A percentile compares a stretch with the other conserved stretches of the same genome.
These are phyloP conservation scores for Penicillium coprophilum DNA, from an alignment of 495 filamentous ascomycete species.

Conservation along the genomic window DNA sequence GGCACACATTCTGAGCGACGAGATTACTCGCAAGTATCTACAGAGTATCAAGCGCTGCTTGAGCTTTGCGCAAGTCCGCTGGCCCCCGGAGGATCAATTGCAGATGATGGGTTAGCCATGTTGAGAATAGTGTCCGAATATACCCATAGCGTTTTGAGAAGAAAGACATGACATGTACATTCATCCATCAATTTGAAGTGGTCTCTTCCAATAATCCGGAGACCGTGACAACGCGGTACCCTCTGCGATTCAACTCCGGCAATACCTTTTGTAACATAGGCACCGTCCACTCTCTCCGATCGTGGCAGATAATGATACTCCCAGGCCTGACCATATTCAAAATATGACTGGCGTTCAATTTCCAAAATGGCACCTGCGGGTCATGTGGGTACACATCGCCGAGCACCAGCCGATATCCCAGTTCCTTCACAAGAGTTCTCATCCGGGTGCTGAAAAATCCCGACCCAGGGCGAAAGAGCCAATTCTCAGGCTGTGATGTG, in stretches of 20 bases:
- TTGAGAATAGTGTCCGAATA: conserved; percentile 11
- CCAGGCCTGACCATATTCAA: conserved; percentile 74
- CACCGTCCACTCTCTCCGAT: conserved; percentile 73
- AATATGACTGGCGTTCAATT: conserved; percentile 75
- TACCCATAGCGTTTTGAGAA: conserved; percentile 16
- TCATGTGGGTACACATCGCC: conserved; percentile 87
- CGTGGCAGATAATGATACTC: conserved; percentile 79
- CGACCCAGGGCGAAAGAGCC: conserved; percentile 76
- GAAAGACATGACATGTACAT: background rate
- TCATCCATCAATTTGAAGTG: background rate
- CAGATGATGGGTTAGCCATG: conserved; percentile 86
- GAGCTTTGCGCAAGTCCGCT: conserved; percentile 94
- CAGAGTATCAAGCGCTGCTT: conserved; percentile 98
- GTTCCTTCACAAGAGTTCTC: conserved; percentile 49
- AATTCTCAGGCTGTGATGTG: conserved; percentile 38
- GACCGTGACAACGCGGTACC: conserved; percentile 69
- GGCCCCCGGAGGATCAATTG: conserved; percentile 88
- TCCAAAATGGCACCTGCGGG: conserved; percentile 65
- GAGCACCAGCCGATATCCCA: conserved; percentile 68
- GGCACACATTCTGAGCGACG: conserved; percentile 96
- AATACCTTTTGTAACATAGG: conserved; percentile 72
- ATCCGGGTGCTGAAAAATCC: conserved; percentile 75
- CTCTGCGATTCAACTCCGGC: conserved; percentile 63
- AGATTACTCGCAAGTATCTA: conserved; percentile 89
- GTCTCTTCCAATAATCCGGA: conserved; percentile 55